These are phyloP conservation scores for Elsinoe australis DNA, from an alignment of 2,329 filamentous ascomycete species.

Conservation along the genomic window DNA sequence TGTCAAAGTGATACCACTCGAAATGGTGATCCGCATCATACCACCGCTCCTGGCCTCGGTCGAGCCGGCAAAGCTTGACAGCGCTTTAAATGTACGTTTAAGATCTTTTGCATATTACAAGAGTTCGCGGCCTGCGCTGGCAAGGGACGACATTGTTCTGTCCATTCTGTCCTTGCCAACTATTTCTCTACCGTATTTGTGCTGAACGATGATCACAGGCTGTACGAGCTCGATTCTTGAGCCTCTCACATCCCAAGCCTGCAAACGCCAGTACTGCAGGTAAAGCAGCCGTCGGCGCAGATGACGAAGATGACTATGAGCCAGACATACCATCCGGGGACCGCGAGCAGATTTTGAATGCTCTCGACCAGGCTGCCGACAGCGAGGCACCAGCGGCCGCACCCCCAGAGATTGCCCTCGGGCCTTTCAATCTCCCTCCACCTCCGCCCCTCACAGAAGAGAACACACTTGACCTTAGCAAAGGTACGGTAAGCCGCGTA, in stretches of 20 bases:
- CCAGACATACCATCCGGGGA: slow-evolving; percentile 72
- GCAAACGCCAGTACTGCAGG: slow-evolving; percentile 26
- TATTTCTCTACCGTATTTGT: no score
- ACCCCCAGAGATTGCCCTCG: slow-evolving; percentile 49
- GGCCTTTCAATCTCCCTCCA: slow-evolving; percentile 70
- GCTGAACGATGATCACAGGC: slow-evolving; percentile 28
- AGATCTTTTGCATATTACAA: no score
- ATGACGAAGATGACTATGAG: slow-evolving; percentile 89
- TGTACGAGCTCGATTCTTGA: slow-evolving; percentile 37
- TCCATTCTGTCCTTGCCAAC: no score
- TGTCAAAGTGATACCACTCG: slow-evolving; percentile 66
- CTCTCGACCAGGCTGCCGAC: slow-evolving; percentile 60
- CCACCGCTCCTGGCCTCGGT: slow-evolving; percentile 67
- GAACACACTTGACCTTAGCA: slow-evolving; percentile 64
- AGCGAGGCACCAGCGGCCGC: slow-evolving; percentile 26
- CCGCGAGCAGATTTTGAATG: slow-evolving; percentile 68
- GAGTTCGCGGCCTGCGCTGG: no score
- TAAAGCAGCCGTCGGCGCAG: slow-evolving; percentile 40
- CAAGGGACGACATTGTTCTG: no score
- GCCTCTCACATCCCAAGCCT: slow-evolving; percentile 29
- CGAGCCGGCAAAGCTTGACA: slow-evolving; percentile 59
- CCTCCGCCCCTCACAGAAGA: slow-evolving; percentile 66
- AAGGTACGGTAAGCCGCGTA: slow-evolving; percentile 66
- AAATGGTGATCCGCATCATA: slow-evolving; percentile 73
- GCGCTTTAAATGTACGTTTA: slow-evolving; percentile 62